Evolutionary conservation across 495 filamentous ascomycete genomes (phyloP).

Genomic region (Penicillium lividum): DNA sequence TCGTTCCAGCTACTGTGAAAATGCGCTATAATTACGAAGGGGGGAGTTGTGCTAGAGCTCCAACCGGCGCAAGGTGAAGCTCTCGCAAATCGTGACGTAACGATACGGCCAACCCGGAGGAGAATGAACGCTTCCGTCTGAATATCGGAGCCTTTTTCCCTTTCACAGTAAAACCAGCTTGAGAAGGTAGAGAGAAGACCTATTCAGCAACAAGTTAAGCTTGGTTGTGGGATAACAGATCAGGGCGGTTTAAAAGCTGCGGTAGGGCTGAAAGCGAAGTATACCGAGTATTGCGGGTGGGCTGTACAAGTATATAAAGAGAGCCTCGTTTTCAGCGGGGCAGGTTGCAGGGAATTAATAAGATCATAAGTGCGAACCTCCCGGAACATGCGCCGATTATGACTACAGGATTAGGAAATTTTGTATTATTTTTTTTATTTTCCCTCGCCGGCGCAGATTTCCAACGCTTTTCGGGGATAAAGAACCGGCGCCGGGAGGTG

Average conservation of each 20-base stretch:
- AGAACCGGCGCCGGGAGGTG: slow-evolving; percentile 23
- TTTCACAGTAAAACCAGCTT: slow-evolving; percentile 1
- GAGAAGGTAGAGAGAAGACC: neutral
- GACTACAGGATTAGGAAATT: slow-evolving; percentile 3
- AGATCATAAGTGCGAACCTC: slow-evolving; percentile 9
- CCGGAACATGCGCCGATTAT: slow-evolving; percentile 7
- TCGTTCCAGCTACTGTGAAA: neutral
- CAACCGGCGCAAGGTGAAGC: slow-evolving; percentile 20
- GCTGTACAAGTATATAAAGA: slow-evolving; percentile 18
- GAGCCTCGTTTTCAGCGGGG: neutral
- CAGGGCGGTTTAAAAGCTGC: slow-evolving; percentile 3
- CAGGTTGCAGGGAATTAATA: slow-evolving; percentile 15
- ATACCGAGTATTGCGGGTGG: slow-evolving; percentile 13
- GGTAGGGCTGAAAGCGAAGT: slow-evolving; percentile 30
- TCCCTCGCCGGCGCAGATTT: slow-evolving; percentile 21
- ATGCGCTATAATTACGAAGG: neutral
- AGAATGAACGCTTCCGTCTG: slow-evolving; percentile 8
- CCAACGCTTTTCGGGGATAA: slow-evolving; percentile 39
- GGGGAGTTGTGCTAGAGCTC: slow-evolving; percentile 10
- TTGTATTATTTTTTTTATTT: neutral
- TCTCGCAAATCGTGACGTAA: slow-evolving; percentile 35
- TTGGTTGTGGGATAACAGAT: slow-evolving; percentile 1
- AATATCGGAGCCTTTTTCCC: slow-evolving; percentile 1
- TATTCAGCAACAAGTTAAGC: neutral
- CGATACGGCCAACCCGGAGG: slow-evolving; percentile 13